phyloP scores from a whole-genome alignment of 202 grass and related monocot genomes.

The Panicum virgatum region DNA sequence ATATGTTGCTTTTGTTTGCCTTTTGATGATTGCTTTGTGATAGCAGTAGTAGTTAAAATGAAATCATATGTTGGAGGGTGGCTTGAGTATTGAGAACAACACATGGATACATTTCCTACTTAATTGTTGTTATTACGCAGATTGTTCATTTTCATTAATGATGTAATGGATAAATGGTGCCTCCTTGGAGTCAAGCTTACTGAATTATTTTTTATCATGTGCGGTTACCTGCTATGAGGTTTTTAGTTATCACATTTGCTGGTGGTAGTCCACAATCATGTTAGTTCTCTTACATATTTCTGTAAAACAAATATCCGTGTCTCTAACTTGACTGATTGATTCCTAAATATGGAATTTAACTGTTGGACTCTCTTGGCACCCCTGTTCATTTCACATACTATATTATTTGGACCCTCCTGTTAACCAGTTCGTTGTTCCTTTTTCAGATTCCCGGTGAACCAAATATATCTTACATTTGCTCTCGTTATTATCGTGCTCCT shows the following conservation, averaged over 20 bases:
- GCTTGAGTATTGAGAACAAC: not conserved
- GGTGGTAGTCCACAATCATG: not conserved
- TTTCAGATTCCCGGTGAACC: conserved; percentile 72
- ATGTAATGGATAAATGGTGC: not conserved
- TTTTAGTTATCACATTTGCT: not conserved
- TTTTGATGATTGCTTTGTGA: not conserved
- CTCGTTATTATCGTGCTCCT: conserved; percentile 92
- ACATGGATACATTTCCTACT: not conserved
- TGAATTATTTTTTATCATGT: conserved; percentile 24
- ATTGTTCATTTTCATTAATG: not conserved
- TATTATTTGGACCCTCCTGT: not conserved
- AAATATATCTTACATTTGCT: conserved; percentile 97
- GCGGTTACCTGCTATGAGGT: not conserved
- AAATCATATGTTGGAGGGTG: not conserved
- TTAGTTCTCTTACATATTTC: not conserved
- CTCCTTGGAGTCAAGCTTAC: not conserved
- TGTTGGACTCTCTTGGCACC: not conserved
- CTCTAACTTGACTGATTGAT: conserved; percentile 11
- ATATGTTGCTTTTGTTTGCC: conserved; percentile 2
- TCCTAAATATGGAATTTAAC: not conserved
- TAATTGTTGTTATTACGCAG: not conserved
- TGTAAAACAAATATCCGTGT: not conserved
- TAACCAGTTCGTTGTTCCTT: conserved; percentile 18
- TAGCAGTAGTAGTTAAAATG: not conserved
- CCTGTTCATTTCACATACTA: not conserved